Conservation (phyloP, 306 rosid genomes). For the Senna siamea region DNA sequence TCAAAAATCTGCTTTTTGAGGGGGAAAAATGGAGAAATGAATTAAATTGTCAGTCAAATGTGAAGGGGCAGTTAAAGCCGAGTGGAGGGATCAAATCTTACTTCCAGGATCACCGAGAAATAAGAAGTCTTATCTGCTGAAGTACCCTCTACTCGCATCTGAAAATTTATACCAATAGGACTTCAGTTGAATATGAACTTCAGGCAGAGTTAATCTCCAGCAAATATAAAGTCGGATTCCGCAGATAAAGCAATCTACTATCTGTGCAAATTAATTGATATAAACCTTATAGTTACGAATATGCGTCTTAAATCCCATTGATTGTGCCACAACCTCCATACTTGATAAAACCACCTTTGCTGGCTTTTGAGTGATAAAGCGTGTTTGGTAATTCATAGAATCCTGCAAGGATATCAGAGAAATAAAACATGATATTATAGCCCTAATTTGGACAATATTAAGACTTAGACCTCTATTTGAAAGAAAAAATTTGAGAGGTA, state of each 20-base stretch:
- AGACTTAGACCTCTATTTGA: constrained; percentile 8
- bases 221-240: constrained; percentile 4
- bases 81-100: constrained; percentile 45
- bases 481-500: constrained; percentile 14
- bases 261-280: constrained; percentile 6
- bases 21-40: neutral
- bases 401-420: constrained; percentile 51
- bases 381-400: constrained; percentile 68
- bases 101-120: constrained; percentile 87
- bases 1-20: constrained; percentile 63
- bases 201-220: neutral
- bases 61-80: constrained; percentile 14
- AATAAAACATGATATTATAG: constrained; percentile 1
- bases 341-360: constrained; percentile 83
- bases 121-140: constrained; percentile 61
- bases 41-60: constrained; percentile 9
- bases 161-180: constrained; percentile 39
- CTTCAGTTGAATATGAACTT: constrained; percentile 19
- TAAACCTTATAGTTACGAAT: constrained; percentile 85
- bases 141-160: constrained; percentile 94
- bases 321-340: constrained; percentile 93
- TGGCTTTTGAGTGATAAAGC: constrained; percentile 87
- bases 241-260: constrained; percentile 9
- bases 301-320: constrained; percentile 93
- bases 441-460: constrained; percentile 16